Base-by-base conservation (phyloP, 176 grass and related monocot species). In the Oryza rufipogon region DNA sequence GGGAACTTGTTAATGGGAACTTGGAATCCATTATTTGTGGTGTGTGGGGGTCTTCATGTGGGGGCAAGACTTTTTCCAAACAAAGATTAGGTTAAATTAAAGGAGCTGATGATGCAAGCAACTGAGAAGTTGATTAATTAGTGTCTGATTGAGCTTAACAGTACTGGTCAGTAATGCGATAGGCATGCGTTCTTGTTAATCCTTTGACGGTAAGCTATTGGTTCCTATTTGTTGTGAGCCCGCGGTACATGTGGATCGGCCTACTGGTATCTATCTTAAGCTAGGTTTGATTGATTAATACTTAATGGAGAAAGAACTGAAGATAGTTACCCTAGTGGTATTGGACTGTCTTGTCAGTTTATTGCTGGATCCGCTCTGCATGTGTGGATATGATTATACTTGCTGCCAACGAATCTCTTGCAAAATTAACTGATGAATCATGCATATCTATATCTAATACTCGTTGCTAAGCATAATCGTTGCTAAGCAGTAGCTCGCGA, bases 161-260 rank as follows among this genome's bases (percentile, higher is more conserved):
- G 42, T 41, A 56, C 52, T 49, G 47, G 47, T 49, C 17, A 56
- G 52, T 56, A 56, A 56, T 56, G 52, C 52, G 15, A 20, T 56
- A 56, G 52, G 52, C 52, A 56, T 56, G 52, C 52, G 19, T 61
- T 12, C 25, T 42, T 81, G 36, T 82, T 72, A 71, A 58, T 7
- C 54, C 48, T 47, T 39, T 83, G 26, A 66, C 41, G 28, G 81
- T 74, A 73, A 83, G 71, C 47, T 75, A 13, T 75, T 83, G 81
- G 41, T 52, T 75, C 41, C 20, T 75, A 25, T 13, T 9, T 75
- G 42, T 60, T 58, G 54, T n/a, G 54, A 41, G 51, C 58, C 1
- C n/a, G 32, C 26, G 66, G 8, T 26, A 33, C 56, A 30, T 64
- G 68, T 72, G 68, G 60, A 72, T 61, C 80, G 19, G 54, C 46